Conservation (phyloP, 2,329 filamentous ascomycete genomes). For the Fusarium circinatum region DNA sequence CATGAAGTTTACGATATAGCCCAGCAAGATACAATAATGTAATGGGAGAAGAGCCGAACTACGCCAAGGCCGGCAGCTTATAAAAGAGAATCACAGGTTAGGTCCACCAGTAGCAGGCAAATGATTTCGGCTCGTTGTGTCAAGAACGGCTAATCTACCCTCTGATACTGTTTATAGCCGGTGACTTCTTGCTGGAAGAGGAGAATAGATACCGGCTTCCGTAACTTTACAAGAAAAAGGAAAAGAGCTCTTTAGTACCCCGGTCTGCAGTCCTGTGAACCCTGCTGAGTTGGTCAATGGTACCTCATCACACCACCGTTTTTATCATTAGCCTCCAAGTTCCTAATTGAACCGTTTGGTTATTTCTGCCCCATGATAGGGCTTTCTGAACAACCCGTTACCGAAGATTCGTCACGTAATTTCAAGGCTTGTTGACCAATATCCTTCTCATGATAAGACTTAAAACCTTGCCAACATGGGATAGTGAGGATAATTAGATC, state of each 20-base stretch:
- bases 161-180: no score
- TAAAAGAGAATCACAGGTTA: fast-evolving
- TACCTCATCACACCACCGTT: not conserved
- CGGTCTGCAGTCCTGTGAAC: not conserved
- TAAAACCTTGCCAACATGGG: no score
- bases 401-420: fast-evolving
- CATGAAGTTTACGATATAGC: no score
- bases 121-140: not conserved
- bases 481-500: no score
- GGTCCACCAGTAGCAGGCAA: not conserved
- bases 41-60: not conserved
- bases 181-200: not conserved
- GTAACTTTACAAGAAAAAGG: no score
- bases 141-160: not conserved
- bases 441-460: not conserved
- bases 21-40: not conserved
- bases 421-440: not conserved
- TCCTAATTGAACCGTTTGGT: fast-evolving
- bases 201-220: not conserved
- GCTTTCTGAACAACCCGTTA: not conserved
- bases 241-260: not conserved
- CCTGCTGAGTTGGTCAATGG: not conserved
- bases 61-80: not conserved
- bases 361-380: no score
- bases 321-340: no score